phyloP scores from a whole-genome alignment of 1,284 basidiomycete species.

The Cryptococcus neoformans region DNA sequence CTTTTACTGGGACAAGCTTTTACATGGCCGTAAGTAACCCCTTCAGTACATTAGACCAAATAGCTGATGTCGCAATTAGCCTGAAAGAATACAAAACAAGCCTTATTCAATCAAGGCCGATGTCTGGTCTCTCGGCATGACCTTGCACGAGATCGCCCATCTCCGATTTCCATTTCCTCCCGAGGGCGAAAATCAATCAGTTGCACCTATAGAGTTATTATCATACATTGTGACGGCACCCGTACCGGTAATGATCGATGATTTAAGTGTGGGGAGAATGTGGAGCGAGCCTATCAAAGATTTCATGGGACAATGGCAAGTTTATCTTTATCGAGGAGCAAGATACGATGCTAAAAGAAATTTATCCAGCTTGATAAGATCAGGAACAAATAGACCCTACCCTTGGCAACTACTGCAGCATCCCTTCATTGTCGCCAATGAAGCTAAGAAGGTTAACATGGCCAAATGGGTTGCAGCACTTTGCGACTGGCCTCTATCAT shows the following conservation, averaged over 20 bases:
- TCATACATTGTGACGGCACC: conserved; percentile 88
- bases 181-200: conserved; percentile 59
- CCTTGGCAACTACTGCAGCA: conserved; percentile 83
- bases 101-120: conserved; percentile 92
- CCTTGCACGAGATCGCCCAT: conserved; percentile 87
- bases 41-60: background rate
- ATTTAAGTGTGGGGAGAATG: conserved; percentile 52
- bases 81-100: conserved; percentile 85
- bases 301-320: conserved; percentile 84
- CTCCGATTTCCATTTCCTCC: conserved; percentile 92
- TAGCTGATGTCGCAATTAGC: conserved; percentile 53
- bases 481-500: conserved; percentile 64
- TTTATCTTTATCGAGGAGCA: conserved; percentile 15
- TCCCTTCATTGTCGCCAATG: conserved; percentile 76
- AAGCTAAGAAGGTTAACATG: conserved; percentile 82
- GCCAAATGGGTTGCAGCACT: conserved; percentile 85
- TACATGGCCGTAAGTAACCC: conserved; percentile 83
- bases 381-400: conserved; percentile 64
- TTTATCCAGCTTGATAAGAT: conserved; percentile 31
- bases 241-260: conserved; percentile 67
- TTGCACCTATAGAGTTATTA: conserved; percentile 89
- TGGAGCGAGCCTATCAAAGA: conserved; percentile 90
- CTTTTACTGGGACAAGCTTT: conserved; percentile 93
- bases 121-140: conserved; percentile 97
- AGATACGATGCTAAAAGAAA: background rate